These are phyloP conservation scores for Torrubiella hemipterigena DNA, from an alignment of 2,329 filamentous ascomycete species.

Conservation along the genomic window DNA sequence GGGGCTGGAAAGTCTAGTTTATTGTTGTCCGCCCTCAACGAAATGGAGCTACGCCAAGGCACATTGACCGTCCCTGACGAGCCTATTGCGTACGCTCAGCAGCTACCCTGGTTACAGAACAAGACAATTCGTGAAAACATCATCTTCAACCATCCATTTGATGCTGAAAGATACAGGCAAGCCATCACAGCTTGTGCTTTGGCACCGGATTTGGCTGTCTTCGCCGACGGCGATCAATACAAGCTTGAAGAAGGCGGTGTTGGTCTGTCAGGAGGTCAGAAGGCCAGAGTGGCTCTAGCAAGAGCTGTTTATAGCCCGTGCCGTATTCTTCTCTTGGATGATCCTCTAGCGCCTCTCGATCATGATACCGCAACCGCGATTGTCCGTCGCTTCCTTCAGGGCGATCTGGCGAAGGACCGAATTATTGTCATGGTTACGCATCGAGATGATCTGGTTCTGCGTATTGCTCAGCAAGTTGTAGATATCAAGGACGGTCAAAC, in stretches of 20 bases:
- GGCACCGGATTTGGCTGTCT: constrained; percentile 39
- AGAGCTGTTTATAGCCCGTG: constrained; percentile 48
- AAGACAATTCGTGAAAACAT: constrained; percentile 56
- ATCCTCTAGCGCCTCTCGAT: constrained; percentile 51
- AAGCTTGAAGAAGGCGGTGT: constrained; percentile 51
- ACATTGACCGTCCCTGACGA: constrained; percentile 32
- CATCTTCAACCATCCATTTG: constrained; percentile 45
- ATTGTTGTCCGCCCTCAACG: constrained; percentile 45
- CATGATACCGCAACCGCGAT: constrained; percentile 49
- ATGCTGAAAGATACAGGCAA: constrained; percentile 41
- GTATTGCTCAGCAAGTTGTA: constrained; percentile 62
- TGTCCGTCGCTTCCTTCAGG: constrained; percentile 48
- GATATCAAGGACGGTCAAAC: constrained; percentile 53
- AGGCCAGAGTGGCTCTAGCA: constrained; percentile 50
- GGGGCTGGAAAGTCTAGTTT: constrained; percentile 51
- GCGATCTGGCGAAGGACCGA: constrained; percentile 46
- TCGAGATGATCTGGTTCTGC: constrained; percentile 62
- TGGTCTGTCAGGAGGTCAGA: constrained; percentile 51
- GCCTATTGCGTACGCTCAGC: constrained; percentile 43
- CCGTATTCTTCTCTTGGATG: constrained; percentile 46
- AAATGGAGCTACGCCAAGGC: constrained; percentile 53
- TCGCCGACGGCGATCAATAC: constrained; percentile 44
- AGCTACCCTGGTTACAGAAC: constrained; percentile 54
- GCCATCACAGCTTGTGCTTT: constrained; percentile 51
- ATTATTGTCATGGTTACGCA: constrained; percentile 74